These are phyloP conservation scores for Brettanomyces custersianus DNA, from an alignment of 805 yeast species.

Conservation along the genomic window DNA sequence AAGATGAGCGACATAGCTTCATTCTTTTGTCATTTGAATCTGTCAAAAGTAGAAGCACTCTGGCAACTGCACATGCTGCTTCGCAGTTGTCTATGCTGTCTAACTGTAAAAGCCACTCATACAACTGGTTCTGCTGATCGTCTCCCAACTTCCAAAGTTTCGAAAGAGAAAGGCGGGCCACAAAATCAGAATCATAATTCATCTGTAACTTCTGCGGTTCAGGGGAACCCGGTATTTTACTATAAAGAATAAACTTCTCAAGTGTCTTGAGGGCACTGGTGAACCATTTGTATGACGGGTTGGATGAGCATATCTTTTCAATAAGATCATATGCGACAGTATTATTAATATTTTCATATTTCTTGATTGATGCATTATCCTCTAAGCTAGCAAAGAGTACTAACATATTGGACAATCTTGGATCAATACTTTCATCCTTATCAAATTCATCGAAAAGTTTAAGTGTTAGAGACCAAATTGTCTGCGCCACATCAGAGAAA, in stretches of 20 bases:
- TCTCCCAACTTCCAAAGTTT: conserved; percentile 15
- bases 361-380: conserved; percentile 29
- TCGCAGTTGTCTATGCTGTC: conserved; percentile 32
- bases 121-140: conserved; percentile 25
- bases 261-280: conserved; percentile 46
- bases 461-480: conserved; percentile 6
- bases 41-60: conserved; percentile 46
- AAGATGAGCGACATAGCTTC: conserved; percentile 35
- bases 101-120: conserved; percentile 34
- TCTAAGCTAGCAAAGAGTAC: conserved; percentile 35
- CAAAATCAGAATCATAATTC: conserved; percentile 8
- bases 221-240: conserved; percentile 46
- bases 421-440: conserved; percentile 11
- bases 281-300: conserved; percentile 44
- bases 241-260: conserved; percentile 44
- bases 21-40: conserved; percentile 31
- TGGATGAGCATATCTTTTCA: conserved; percentile 27
- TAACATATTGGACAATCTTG: conserved; percentile 26
- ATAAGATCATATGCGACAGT: conserved; percentile 21
- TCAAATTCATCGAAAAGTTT: not conserved
- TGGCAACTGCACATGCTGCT: conserved; percentile 45
- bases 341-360: conserved; percentile 26
- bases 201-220: conserved; percentile 22
- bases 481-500: conserved; percentile 28
- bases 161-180: conserved; percentile 8